Evolutionary conservation across 164 flowering plant genomes (phyloP), one percentile per base, ranked within the genome.

Genomic region (Vitis rupestris): DNA sequence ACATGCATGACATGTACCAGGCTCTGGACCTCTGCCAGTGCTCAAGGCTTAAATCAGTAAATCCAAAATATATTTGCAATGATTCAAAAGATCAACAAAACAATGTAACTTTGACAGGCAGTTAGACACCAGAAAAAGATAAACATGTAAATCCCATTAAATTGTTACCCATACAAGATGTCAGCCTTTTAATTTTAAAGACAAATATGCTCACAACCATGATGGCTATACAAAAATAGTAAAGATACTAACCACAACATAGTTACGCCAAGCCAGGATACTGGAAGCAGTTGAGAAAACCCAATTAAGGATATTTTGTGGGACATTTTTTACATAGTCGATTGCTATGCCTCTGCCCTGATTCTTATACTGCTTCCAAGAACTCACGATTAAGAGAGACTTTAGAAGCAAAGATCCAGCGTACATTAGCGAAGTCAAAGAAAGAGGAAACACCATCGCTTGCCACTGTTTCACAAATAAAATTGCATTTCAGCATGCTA

Each of bases 401-500:
- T 81, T 91, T 10, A 78, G 76, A 68, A 83, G 74, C 51, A 93
- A 64, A 47, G 94, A 85, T 62, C 99, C 98, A 76, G 81, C 72
- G 59, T 96, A 96, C 85, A 90, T 78, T 52, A 96, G 81, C 66
- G 92, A 86, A 61, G 98, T 93, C 83, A 96, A 79, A 17, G 70
- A 73, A 77, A 92, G 84, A 31, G 99, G 97, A 78, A 80, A 82
- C 64, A 83, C 74, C 82, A 87, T 81, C 48, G 97, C 95, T 75
- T 83, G 88, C 97, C 95, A 88, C 99, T 96, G 98, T 88, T 86
- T 82, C 88, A 89, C 50, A 84, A 76, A 88, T 67, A 88, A 85
- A 89, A 86, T 69, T 61, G 77, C 80, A 84, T 65, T 79, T 86
- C 80, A 80, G 85, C 72, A 79, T 37, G 82, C 64, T 75, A 63